phyloP scores from a whole-genome alignment of 352 stramenopile species.

The Pythium guiyangense region DNA sequence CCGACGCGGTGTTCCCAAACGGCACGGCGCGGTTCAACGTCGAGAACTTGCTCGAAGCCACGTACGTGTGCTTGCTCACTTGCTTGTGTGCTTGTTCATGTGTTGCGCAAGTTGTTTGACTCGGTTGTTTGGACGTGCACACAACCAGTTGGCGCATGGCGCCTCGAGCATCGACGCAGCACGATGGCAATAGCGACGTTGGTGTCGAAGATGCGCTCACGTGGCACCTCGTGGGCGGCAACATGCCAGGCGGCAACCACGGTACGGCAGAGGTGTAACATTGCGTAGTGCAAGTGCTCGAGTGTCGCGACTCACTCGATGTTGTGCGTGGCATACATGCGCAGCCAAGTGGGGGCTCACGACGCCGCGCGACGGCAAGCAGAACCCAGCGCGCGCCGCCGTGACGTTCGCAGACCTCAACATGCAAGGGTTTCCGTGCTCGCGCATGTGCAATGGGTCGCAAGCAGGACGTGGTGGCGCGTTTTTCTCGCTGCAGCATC shows the following conservation, averaged over 20 bases:
- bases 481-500: constrained; percentile 55
- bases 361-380: constrained; percentile 28
- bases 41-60: constrained; percentile 71
- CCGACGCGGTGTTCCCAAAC: constrained; percentile 25
- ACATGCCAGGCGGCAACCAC: constrained; percentile 51
- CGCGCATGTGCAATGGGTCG: constrained; percentile 56
- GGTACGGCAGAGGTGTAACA: constrained; percentile 19
- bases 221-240: constrained; percentile 63
- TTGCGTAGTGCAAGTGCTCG: background rate
- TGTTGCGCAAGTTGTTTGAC: background rate
- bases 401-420: constrained; percentile 78
- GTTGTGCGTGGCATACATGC: background rate
- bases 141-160: background rate
- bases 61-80: constrained; percentile 14
- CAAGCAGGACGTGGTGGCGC: constrained; percentile 66
- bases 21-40: constrained; percentile 66
- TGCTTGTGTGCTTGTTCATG: background rate
- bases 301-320: background rate
- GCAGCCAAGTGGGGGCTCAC: constrained; percentile 73
- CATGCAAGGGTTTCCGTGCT: constrained; percentile 83
- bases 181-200: constrained; percentile 6
- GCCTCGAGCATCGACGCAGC: constrained; percentile 12
- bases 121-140: constrained; percentile 10
- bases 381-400: constrained; percentile 16
- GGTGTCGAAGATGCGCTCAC: constrained; percentile 28